Conservation (phyloP, 1,139 yeast genomes). For the Pichia sp. region DNA sequence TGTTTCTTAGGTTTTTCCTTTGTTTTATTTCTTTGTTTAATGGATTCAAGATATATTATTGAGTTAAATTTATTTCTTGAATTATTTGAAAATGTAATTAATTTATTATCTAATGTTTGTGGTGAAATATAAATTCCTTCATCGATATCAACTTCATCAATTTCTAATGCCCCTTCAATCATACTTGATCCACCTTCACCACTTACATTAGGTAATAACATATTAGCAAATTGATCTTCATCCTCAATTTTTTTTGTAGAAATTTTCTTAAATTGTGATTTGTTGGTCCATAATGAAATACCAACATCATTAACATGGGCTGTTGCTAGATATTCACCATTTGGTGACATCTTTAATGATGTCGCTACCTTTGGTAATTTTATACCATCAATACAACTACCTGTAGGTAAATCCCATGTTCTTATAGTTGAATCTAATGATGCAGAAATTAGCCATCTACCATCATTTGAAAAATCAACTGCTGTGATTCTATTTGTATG, state of each 20-base stretch:
- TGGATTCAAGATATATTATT: slow-evolving; percentile 72
- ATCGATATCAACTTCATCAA: slow-evolving; percentile 18
- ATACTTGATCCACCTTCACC: slow-evolving; percentile 75
- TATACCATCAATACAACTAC: slow-evolving; percentile 93
- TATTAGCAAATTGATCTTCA: slow-evolving; percentile 60
- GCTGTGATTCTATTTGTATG: slow-evolving; percentile 86
- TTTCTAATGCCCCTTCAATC: slow-evolving; percentile 70
- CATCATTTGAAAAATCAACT: slow-evolving; percentile 89
- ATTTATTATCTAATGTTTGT: slow-evolving; percentile 55
- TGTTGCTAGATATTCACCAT: slow-evolving; percentile 89
- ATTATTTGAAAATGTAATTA: slow-evolving; percentile 69
- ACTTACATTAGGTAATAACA: slow-evolving; percentile 68
- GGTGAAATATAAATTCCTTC: slow-evolving; percentile 45
- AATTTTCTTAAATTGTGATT: slow-evolving; percentile 68
- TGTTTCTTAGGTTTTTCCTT: slow-evolving; percentile 85
- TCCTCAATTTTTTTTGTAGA: slow-evolving; percentile 73
- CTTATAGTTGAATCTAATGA: slow-evolving; percentile 82
- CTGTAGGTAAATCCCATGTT: slow-evolving; percentile 97
- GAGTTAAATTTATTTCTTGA: slow-evolving; percentile 78
- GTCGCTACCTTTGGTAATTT: slow-evolving; percentile 74
- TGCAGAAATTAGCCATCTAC: slow-evolving; percentile 88
- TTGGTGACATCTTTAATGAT: slow-evolving; percentile 70
- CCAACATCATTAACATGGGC: slow-evolving; percentile 91
- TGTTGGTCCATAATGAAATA: slow-evolving; percentile 85
- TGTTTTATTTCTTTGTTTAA: slow-evolving; percentile 83